A percentile compares a stretch with the other conserved stretches of the same genome.
Conservation (phyloP, 805 yeast species). For the Groenewaldozyma salmanticensis region DNA sequence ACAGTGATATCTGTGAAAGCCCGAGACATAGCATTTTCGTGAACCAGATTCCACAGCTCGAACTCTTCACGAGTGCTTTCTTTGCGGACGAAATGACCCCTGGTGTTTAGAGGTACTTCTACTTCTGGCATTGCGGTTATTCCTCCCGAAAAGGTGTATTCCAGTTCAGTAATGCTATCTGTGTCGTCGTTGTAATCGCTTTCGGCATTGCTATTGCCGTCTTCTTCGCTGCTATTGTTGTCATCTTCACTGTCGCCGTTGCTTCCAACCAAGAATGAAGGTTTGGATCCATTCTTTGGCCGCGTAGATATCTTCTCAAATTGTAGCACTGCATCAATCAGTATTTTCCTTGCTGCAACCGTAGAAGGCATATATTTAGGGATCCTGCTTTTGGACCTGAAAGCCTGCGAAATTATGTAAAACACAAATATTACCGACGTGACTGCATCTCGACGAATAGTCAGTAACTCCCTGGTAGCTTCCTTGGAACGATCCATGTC, state of each 20-base stretch:
- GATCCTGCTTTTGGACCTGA: conserved; percentile 28
- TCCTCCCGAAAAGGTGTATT: not conserved
- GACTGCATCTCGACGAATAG: conserved; percentile 39
- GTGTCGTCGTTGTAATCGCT: conserved; percentile 12
- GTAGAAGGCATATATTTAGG: conserved; percentile 40
- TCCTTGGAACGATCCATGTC: conserved; percentile 32
- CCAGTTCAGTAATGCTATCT: not conserved
- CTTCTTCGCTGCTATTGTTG: not conserved
- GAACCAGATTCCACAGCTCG: conserved; percentile 39
- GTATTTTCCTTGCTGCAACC: conserved; percentile 32
- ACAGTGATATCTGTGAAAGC: conserved; percentile 39
- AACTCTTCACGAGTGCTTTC: conserved; percentile 4
- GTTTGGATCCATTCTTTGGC: not conserved
- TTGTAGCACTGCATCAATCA: conserved; percentile 26
- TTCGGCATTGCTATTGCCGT: conserved; percentile 2
- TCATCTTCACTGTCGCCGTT: not conserved
- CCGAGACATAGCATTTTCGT: conserved; percentile 40
- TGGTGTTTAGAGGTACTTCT: not conserved
- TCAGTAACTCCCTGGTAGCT: conserved; percentile 31
- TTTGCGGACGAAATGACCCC: not conserved
- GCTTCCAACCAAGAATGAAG: conserved; percentile 18
- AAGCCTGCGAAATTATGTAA: conserved; percentile 36
- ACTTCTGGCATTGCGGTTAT: not conserved
- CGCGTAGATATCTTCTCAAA: not conserved
- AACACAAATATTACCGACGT: conserved; percentile 36